Conservation (phyloP, 495 filamentous ascomycete genomes). For the Penicillium pancosmium region DNA sequence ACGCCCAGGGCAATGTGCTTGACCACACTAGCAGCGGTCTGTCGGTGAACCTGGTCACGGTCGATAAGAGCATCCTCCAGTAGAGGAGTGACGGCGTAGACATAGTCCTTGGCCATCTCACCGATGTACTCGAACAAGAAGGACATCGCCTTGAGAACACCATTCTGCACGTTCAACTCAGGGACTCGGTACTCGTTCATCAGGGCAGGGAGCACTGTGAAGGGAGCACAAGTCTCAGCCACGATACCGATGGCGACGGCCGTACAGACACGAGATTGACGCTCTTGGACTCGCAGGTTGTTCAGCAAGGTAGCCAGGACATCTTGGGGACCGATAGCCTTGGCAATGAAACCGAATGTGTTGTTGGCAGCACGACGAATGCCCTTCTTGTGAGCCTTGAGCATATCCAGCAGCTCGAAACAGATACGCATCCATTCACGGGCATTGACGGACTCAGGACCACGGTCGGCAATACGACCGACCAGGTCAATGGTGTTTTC, state of each 20-base stretch:
- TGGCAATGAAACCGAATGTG: constrained; percentile 99
- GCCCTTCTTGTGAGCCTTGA: constrained; percentile 99
- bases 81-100: constrained; percentile 96
- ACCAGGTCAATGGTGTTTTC: constrained; percentile 99
- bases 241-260: constrained; percentile 99
- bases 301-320: constrained; percentile 94
- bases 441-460: constrained; percentile 92
- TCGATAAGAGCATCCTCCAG: constrained; percentile 98
- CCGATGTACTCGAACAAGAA: constrained; percentile 99
- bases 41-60: constrained; percentile 96
- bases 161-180: constrained; percentile 98
- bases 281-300: constrained; percentile 95
- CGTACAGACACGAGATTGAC: constrained; percentile 97
- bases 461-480: constrained; percentile 96
- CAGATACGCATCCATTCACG: constrained; percentile 99
- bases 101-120: constrained; percentile 99
- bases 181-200: constrained; percentile 99
- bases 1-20: constrained; percentile 97
- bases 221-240: constrained; percentile 99
- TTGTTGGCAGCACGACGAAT: constrained; percentile 99
- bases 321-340: constrained; percentile 97
- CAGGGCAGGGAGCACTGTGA: constrained; percentile 96
- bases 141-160: constrained; percentile 93
- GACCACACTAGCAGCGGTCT: constrained; percentile 93
- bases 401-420: constrained; percentile 98